phyloP scores from a whole-genome alignment of 768 basidiomycete species.

The Calocybe gangraenosa region DNA sequence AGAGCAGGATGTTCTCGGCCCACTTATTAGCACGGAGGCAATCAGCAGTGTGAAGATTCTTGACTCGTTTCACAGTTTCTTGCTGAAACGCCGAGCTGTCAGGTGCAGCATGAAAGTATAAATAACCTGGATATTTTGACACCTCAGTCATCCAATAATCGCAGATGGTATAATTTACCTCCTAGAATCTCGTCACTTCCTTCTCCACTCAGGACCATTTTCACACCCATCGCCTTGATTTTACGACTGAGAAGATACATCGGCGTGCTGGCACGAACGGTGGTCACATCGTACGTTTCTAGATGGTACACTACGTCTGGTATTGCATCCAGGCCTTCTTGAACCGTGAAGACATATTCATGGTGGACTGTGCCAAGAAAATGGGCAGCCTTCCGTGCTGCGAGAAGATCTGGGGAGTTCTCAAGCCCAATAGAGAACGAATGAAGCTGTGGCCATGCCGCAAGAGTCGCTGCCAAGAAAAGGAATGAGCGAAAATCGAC shows the following conservation, averaged over 20 bases:
- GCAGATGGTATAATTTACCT: slow-evolving; percentile 41
- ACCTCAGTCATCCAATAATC: slow-evolving; percentile 2
- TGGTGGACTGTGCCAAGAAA: slow-evolving; percentile 95
- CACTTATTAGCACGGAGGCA: slow-evolving; percentile 98
- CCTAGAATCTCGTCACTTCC: slow-evolving; percentile 98
- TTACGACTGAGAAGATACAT: slow-evolving; percentile 99
- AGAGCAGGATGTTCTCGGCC: slow-evolving; percentile 18
- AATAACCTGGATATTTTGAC: slow-evolving; percentile 62
- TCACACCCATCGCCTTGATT: slow-evolving; percentile 99
- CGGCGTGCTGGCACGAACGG: slow-evolving; percentile 94
- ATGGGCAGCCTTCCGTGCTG: slow-evolving; percentile 89
- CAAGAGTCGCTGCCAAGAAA: slow-evolving; percentile 54
- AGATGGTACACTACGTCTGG: slow-evolving; percentile 98
- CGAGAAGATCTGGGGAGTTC: slow-evolving; percentile 91
- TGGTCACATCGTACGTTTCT: slow-evolving; percentile 99
- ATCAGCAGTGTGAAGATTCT: slow-evolving; percentile 96
- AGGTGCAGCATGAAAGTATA: slow-evolving; percentile 99
- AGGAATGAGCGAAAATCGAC: background rate
- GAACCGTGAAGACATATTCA: slow-evolving; percentile 96
- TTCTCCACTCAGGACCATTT: slow-evolving; percentile 98
- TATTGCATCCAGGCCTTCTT: slow-evolving; percentile 96
- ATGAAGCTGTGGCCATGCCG: slow-evolving; percentile 93
- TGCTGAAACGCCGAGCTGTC: slow-evolving; percentile 87
- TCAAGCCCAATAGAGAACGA: slow-evolving; percentile 97
- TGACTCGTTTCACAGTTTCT: slow-evolving; percentile 91